These are phyloP conservation scores for Physaria fendleri DNA, from an alignment of 345 rosid species.

Conservation along the genomic window DNA sequence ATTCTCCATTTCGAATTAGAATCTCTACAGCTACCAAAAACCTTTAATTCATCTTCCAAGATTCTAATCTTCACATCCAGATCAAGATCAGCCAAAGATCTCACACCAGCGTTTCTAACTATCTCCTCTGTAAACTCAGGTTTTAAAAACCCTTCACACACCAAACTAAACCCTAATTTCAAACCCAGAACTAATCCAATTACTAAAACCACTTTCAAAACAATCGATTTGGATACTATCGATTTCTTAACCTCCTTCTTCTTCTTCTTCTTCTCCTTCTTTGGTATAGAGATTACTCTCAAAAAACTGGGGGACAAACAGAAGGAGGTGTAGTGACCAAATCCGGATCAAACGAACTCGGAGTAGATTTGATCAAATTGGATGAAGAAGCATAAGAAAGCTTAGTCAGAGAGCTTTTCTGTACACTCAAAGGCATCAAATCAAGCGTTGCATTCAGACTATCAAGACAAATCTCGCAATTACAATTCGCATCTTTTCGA, in stretches of 20 bases:
- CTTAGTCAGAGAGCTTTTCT: constrained; percentile 62
- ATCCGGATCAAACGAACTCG: constrained; percentile 45
- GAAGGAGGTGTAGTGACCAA: constrained; percentile 55
- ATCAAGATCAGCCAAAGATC: constrained; percentile 34
- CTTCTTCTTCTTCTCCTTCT: constrained; percentile 18
- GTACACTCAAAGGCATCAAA: constrained; percentile 69
- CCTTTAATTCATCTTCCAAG: constrained; percentile 44
- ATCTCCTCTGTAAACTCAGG: constrained; percentile 41
- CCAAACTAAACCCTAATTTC: constrained; percentile 43
- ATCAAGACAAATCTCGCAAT: constrained; percentile 70
- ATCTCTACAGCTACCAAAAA: constrained; percentile 43
- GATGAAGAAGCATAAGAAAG: constrained; percentile 41
- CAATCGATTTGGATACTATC: neutral
- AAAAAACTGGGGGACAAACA: constrained; percentile 17
- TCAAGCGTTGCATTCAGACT: constrained; percentile 89
- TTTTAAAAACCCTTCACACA: constrained; percentile 31
- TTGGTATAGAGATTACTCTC: too few species aligned
- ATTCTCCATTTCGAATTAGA: constrained; percentile 52
- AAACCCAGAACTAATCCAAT: constrained; percentile 35
- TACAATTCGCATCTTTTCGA: constrained; percentile 78
- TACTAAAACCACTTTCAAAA: constrained; percentile 30
- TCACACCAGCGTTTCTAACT: constrained; percentile 43
- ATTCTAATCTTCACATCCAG: constrained; percentile 39
- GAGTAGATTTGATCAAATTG: constrained; percentile 33
- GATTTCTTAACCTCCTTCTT: neutral